Evolutionary conservation across 2,329 filamentous ascomycete genomes (phyloP), one percentile per base, ranked within the genome.

Genomic region (Stachybotrys chartarum): DNA sequence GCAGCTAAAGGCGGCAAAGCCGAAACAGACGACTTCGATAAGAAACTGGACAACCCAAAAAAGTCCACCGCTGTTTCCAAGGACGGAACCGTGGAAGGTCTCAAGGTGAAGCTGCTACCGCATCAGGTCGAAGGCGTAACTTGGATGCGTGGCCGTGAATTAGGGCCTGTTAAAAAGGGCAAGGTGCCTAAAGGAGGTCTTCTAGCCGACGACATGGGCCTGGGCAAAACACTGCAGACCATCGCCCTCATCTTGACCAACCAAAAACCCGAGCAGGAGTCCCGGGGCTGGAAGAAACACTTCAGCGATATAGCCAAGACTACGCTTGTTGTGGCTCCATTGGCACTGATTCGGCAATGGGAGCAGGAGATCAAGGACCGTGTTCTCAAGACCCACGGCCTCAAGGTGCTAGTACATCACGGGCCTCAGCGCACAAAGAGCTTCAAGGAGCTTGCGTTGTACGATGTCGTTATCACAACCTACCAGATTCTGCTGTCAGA

Each of bases 321-420:
- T 10, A 99, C 94, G 0, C 78, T 99, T 11, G 91, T 99, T 7
- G 90, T 99, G 53, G 94, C 94, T 1, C 94, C 94, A 1, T 75
- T 99, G 32, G 93, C 94, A 7, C 78, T 99, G 49, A 97, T 99
- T 74, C 89, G 94, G 63, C 94, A 99, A 70, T 99, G 94, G 94
- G 94, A 99, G 72, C 78, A 86, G 1, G 94, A 99, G 70, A 91
- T 99, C 66, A 87, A 87, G 63, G 86, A 89, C 54, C 96, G 91
- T 68, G 85, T 97, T 45, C 75, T 82, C 49, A 76, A 78, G 42
- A 80, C 82, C 3, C 88, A 92, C 60, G 80, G 78, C 18, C 77
- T 97, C 52, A 86, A 85, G 60, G 91, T 97, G 5, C 86, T 88
- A 58, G 88, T 99, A 2, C 95, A 99, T 64, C 94, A 99, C 67